Evolutionary conservation across 352 stramenopile genomes (phyloP), one percentile per base, ranked within the genome.

Genomic region (Pythium phragmiticola): DNA sequence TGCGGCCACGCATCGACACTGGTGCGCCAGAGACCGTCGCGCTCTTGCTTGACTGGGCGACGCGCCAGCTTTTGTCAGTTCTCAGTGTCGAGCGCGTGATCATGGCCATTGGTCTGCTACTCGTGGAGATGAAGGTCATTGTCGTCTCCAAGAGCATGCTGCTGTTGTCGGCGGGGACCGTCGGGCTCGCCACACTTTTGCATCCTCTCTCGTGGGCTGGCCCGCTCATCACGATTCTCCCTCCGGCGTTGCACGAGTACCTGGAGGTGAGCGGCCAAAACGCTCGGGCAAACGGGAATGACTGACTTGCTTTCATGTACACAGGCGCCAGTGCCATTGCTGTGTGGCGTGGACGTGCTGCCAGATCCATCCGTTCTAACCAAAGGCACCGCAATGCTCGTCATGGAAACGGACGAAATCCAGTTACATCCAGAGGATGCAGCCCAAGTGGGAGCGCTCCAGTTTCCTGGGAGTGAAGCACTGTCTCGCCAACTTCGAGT

Each of bases 101-200:
- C 28, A 48, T 52, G 42, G 49, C 51, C 16, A 33, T 72, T 7
- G 46, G 65, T 5, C 30, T 68, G 26, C 37, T 72, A 0, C 45
- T 72, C 12, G 55, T 68, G 37, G 65, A 72, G 37, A 72, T 72
- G 65, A 72, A 72, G 28, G 59, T 72, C 26, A 68, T 72, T 39
- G 60, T 72, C 13, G 65, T 72, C 5, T 68, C 65, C 26, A 68
- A 45, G 26, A 51, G 21, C 23, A 57, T 72, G 21, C 54, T 54
- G 13, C 12, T 68, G 17, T 28, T 72, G 1, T 72, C 65, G 5
- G 54, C 65, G 2, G 57, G 60, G 16, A 68, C 60, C 0, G 53
- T 72, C 13, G 55, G 59, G 6, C 54, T 72, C 14, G 41, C 65
- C 23, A 42, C 46, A 12, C 37, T 72, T 8, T 42, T 72, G 1